phyloP scores from a whole-genome alignment of 768 basidiomycete species.

The Tylopilus plumbeoviolaceoides region DNA sequence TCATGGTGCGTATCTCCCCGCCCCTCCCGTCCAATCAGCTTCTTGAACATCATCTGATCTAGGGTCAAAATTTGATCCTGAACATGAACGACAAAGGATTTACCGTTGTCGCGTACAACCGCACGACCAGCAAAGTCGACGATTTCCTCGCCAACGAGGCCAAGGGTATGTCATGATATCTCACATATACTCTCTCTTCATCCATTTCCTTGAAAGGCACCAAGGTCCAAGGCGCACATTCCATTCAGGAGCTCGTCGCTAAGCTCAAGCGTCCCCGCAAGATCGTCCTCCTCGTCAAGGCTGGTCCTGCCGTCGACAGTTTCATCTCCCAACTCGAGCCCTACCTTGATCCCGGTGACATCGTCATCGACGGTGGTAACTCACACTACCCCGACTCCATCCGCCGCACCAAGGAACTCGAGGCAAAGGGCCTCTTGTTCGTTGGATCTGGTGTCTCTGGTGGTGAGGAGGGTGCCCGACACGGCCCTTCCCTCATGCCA shows the following conservation, averaged over 20 bases:
- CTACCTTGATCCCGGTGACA: conserved; percentile 91
- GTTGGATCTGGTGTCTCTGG: conserved; percentile 99
- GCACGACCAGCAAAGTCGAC: conserved; percentile 95
- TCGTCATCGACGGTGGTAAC: conserved; percentile 99
- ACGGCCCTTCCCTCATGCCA: conserved; percentile 99
- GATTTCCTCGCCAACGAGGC: conserved; percentile 94
- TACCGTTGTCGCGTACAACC: conserved; percentile 95
- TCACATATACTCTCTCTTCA: conserved; percentile 19
- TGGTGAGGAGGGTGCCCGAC: conserved; percentile 96
- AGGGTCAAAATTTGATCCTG: conserved; percentile 96
- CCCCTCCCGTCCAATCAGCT: conserved; percentile 10
- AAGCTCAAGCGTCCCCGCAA: conserved; percentile 96
- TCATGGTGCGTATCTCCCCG: conserved; percentile 67
- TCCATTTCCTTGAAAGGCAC: conserved; percentile 57
- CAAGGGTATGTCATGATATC: conserved; percentile 65
- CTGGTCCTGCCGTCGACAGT: conserved; percentile 91
- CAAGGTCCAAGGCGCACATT: conserved; percentile 92
- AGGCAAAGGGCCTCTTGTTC: conserved; percentile 91
- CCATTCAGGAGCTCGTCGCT: conserved; percentile 81
- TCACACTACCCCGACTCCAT: conserved; percentile 99
- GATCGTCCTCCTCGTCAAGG: conserved; percentile 98
- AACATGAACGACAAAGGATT: conserved; percentile 99
- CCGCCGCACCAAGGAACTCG: conserved; percentile 89
- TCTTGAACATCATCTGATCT: conserved; percentile 6
- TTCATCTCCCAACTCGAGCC: conserved; percentile 91